Evolutionary conservation across 75 land plant genomes (phyloP).

Genomic region (Pseudotsuga menziesii): DNA sequence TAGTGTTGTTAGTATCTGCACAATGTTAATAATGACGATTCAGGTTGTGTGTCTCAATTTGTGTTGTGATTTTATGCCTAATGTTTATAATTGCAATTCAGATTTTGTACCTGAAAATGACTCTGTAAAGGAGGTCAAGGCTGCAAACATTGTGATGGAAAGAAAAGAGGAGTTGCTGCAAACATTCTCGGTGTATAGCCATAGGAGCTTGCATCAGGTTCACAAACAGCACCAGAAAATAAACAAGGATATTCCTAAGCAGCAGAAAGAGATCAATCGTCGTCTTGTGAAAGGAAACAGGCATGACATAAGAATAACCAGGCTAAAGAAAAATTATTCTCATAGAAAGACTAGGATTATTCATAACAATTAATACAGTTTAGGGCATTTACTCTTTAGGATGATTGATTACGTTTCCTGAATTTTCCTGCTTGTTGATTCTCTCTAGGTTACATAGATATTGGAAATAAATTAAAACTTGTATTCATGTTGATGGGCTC

Average conservation of each 20-base stretch:
- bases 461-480: too few relatives aligned
- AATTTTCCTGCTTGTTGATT: too few relatives aligned
- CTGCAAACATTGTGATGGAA: neutral
- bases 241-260: neutral
- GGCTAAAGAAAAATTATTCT: neutral
- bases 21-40: neutral
- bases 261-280: neutral
- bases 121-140: neutral
- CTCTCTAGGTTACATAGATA: too few relatives aligned
- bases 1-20: neutral
- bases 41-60: too few relatives aligned
- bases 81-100: neutral
- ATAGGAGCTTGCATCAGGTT: constrained; percentile 3
- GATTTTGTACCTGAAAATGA: neutral
- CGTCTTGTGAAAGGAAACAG: neutral
- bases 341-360: constrained; percentile 1
- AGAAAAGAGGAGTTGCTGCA: neutral
- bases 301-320: neutral
- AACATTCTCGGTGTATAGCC: constrained; percentile 6
- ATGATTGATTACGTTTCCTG: too few relatives aligned
- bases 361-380: neutral
- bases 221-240: neutral
- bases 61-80: too few relatives aligned
- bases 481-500: too few relatives aligned
- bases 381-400: neutral